Evolutionary conservation across 805 yeast genomes (phyloP), one percentile per base, ranked within the genome.

Genomic region (Nakazawaea molendinolei): DNA sequence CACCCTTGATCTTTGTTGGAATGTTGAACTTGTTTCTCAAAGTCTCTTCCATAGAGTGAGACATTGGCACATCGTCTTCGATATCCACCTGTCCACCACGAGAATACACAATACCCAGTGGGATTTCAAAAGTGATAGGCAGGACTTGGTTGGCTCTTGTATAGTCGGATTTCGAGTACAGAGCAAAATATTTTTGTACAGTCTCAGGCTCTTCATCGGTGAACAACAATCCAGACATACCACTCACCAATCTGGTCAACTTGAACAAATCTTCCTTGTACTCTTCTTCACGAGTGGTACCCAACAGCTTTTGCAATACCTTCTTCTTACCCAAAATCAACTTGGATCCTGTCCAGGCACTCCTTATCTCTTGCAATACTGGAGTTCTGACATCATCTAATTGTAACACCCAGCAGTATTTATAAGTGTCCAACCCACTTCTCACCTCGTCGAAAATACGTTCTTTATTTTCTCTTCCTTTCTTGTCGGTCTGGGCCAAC

Each of bases 11-110:
- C 54, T 77, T 80, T 4, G 97, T 89, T 48, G 98, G 97, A 49
- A 92, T 75, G 55, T 90, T 89, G 47, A 78, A 78, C 55, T 83
- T 83, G 60, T 78, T 84, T 69, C 98, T 82, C 53, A 92, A 61
- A 27, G 95, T 86, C 51, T 87, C 86, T 61, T 92, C 98, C 63
- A 94, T 71, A 5, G 97, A 86, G 57, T 92, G 98, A 9, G 94
- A 81, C 84, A 92, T 79, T 49, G 97, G 95, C 15, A 92, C 87
- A 59, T 92, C 99, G 46, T 92, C 97, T 54, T 87, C 97, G 17
- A 57, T 62, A 21, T 95, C 71, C 34, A 89, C 65, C 61, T 86
- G 94, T 16, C 98, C 98, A 51, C 96, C 99, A 56, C 96, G 80
- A 15, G 97, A 85, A 59, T 86, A 89, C 7, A 92, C 80, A 36